phyloP scores from a whole-genome alignment of 2,329 filamentous ascomycete species.

The Rhexocercosporidium sp. region DNA sequence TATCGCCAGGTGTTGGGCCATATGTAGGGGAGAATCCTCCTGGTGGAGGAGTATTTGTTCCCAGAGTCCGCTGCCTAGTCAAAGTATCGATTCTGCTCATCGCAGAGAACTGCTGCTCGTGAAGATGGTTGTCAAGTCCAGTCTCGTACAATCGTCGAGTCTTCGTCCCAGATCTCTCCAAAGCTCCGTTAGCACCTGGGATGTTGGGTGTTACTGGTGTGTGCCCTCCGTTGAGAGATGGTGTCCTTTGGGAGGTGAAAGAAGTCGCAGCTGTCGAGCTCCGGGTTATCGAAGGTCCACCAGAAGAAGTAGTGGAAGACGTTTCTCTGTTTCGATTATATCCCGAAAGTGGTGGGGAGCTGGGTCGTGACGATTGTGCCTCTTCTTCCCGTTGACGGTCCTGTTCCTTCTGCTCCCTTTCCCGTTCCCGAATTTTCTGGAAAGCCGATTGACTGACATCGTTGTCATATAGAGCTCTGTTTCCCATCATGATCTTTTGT shows the following conservation, averaged over 20 bases:
- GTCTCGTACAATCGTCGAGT: slow-evolving; percentile 82
- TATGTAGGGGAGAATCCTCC: slow-evolving; percentile 35
- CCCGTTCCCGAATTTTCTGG: slow-evolving; percentile 68
- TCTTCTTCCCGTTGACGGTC: slow-evolving; percentile 46
- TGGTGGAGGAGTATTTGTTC: slow-evolving; percentile 36
- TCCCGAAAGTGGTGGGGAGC: slow-evolving; percentile 62
- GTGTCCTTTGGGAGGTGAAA: slow-evolving; percentile 72
- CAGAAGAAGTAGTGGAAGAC: slow-evolving; percentile 80
- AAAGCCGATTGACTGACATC: slow-evolving; percentile 86
- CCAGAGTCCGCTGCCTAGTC: slow-evolving; percentile 60
- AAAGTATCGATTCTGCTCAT: slow-evolving; percentile 82
- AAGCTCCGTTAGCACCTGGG: slow-evolving; percentile 47
- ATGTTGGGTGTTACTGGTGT: slow-evolving; percentile 44
- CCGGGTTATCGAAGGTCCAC: slow-evolving; percentile 67
- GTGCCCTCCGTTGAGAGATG: slow-evolving; percentile 58
- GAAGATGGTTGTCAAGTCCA: slow-evolving; percentile 76
- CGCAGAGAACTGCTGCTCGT: slow-evolving; percentile 79
- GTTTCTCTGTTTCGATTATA: slow-evolving; percentile 83
- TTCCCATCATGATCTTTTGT: slow-evolving; percentile 87
- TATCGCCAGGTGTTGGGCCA: slow-evolving; percentile 51
- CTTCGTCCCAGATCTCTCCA: slow-evolving; percentile 72
- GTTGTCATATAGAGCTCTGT: slow-evolving; percentile 79
- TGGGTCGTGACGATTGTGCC: slow-evolving; percentile 50
- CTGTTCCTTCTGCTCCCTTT: slow-evolving; percentile 49
- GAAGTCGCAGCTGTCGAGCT: slow-evolving; percentile 90